phyloP scores from a whole-genome alignment of 352 stramenopile species.

The Saprolegnia diclina region DNA sequence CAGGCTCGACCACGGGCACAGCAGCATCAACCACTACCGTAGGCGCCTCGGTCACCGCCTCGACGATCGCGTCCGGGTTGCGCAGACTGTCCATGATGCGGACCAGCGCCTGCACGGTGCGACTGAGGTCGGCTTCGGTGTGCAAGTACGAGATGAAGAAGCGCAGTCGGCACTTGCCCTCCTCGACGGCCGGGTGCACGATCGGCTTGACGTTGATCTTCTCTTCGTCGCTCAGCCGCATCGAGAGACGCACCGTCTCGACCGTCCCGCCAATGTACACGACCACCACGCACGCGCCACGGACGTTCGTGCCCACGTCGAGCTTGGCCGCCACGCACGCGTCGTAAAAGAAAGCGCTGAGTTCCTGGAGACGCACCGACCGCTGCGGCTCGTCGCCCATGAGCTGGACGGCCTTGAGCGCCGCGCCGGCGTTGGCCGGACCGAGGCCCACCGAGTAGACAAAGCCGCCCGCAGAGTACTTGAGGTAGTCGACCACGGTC shows the following conservation, averaged over 20 bases:
- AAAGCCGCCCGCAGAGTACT: conserved; percentile 61
- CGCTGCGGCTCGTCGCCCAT: conserved; percentile 53
- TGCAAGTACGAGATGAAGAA: conserved; percentile 84
- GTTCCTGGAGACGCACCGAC: conserved; percentile 57
- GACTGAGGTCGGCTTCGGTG: conserved; percentile 59
- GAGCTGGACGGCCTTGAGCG: conserved; percentile 61
- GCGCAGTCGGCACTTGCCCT: conserved; percentile 74
- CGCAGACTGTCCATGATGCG: not conserved
- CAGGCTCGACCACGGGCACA: no score
- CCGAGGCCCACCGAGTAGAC: conserved; percentile 74
- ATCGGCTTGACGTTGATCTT: conserved; percentile 80
- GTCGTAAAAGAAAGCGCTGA: conserved; percentile 70
- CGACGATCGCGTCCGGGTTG: no score
- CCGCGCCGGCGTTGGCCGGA: conserved; percentile 56
- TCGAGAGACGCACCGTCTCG: conserved; percentile 62
- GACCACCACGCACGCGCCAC: conserved; percentile 69
- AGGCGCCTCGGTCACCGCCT: no score
- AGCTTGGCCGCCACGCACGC: conserved; percentile 59
- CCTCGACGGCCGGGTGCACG: conserved; percentile 78
- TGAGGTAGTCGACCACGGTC: conserved; percentile 53
- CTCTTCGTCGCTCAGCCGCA: conserved; percentile 45
- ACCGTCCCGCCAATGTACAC: conserved; percentile 76
- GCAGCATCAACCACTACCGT: no score
- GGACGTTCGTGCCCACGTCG: conserved; percentile 57
- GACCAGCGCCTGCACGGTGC: conserved; percentile 40